Evolutionary conservation across 1,139 yeast species (phyloP), one percentile per base, ranked within the genome.

Genomic region (Torulaspora pretoriensis): DNA sequence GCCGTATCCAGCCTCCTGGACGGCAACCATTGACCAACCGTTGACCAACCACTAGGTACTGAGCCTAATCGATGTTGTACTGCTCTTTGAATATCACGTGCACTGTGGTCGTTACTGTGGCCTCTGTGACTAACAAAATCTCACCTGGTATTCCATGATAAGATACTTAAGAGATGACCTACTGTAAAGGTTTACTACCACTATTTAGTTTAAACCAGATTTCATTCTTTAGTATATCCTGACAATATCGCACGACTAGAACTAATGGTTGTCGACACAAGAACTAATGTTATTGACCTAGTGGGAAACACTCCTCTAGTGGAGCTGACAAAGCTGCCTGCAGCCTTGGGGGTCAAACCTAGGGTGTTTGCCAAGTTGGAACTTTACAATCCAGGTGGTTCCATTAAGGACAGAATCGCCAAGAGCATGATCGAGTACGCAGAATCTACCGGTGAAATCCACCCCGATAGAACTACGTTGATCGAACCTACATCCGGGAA

Each of bases 371-470:
- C 95, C 46, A 92, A 92, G 61, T 67, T 90, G 50, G 98, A 92
- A 65, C 69, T 88, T 48, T 69, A 75, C 56, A 92, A 92, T 59
- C 97, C 97, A 0, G 98, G 95, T 16, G 97, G 97, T 0, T 85
- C 95, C 40, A 95, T 97, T 29, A 92, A 92, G 61, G 98, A 92
- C 61, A 71, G 98, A 44, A 95, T 92, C 32, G 98, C 97, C 1
- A 72, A 87, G 40, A 85, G 95, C 1, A 84, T 92, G 54, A 83
- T 87, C 23, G 83, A 83, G 59, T 86, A 85, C 62, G 95, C 95
- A 19, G 96, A 87, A 66, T 78, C 76, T 57, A 71, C 74, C 27
- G 95, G 96, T 41, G 70, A 79, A 55, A 84, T 87, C 59, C 84
- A 83, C 68, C 95, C 95, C 14, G 94, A 94, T 2, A 56, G 60